These are phyloP conservation scores for Ceriops decandra DNA, from an alignment of 345 rosid genomes.

Conservation along the genomic window DNA sequence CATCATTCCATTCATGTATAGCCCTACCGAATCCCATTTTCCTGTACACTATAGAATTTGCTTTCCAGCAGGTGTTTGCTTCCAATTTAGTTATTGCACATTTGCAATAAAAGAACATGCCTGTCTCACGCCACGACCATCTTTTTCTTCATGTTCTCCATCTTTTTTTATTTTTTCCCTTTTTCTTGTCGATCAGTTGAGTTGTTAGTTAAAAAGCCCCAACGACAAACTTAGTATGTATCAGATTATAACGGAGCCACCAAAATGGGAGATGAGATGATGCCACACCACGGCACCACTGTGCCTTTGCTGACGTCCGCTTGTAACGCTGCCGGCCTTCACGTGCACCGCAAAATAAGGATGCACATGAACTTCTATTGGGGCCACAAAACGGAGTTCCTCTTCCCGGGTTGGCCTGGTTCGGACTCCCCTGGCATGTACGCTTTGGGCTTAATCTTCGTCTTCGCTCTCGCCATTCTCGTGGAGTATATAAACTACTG, in stretches of 20 bases:
- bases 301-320: conserved; percentile 9
- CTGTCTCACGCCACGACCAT: not conserved
- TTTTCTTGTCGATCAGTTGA: too few species aligned
- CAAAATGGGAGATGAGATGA: not conserved
- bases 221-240: not conserved
- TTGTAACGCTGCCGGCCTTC: conserved; percentile 24
- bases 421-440: conserved; percentile 51
- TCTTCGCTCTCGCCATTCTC: conserved; percentile 51
- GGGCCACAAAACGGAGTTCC: conserved; percentile 59
- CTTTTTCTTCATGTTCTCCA: not conserved
- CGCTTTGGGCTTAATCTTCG: conserved; percentile 54
- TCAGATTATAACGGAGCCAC: not conserved
- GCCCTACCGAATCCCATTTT: conserved; percentile 9
- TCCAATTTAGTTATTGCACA: conserved; percentile 23
- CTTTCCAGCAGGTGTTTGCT: conserved; percentile 18
- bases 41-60: not conserved
- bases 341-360: conserved; percentile 15
- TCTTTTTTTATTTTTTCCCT: too few species aligned
- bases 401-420: conserved; percentile 81
- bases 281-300: not conserved
- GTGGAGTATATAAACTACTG: conserved; percentile 52
- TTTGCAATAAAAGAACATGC: not conserved
- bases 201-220: too few species aligned
- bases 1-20: not conserved
- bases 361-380: conserved; percentile 49